Conservation (phyloP, 441 rosid species). For the Pelargonium hybrid region DNA sequence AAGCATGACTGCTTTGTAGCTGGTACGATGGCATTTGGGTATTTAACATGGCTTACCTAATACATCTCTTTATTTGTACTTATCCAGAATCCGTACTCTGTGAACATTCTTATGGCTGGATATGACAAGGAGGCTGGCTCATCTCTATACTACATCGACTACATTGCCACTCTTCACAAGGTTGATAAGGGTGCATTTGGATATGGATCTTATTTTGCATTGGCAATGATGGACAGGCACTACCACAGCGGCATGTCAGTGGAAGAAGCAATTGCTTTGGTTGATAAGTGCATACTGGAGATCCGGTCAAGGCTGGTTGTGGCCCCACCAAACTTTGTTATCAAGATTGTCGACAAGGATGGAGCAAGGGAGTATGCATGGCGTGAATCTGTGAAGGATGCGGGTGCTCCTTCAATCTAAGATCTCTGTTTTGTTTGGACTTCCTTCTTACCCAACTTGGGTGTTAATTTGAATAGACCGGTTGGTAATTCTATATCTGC, state of each 20-base stretch:
- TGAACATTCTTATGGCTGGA: slow-evolving; percentile 90
- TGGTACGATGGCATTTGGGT: background rate
- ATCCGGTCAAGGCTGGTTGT: slow-evolving; percentile 79
- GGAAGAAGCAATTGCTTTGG: slow-evolving; percentile 70
- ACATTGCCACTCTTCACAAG: slow-evolving; percentile 92
- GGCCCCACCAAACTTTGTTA: slow-evolving; percentile 90
- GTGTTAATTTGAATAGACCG: slow-evolving; percentile 9
- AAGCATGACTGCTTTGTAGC: background rate
- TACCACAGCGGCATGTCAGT: slow-evolving; percentile 80
- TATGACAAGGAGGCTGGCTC: slow-evolving; percentile 89
- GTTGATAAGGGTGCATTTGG: slow-evolving; percentile 95
- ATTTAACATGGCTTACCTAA: background rate
- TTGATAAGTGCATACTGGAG: slow-evolving; percentile 83
- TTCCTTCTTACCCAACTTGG: background rate
- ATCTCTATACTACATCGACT: slow-evolving; percentile 84
- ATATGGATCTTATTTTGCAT: slow-evolving; percentile 81
- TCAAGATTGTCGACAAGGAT: slow-evolving; percentile 85
- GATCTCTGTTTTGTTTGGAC: background rate
- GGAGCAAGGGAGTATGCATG: slow-evolving; percentile 79
- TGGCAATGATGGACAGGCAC: slow-evolving; percentile 92
- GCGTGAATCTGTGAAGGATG: slow-evolving; percentile 71
- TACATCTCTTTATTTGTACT: background rate
- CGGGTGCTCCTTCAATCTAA: slow-evolving; percentile 17
- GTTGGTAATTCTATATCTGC: background rate
- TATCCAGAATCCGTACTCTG: slow-evolving; percentile 67